Evolutionary conservation across 352 stramenopile species (phyloP).

Genomic region (Phytophthora cactorum): DNA sequence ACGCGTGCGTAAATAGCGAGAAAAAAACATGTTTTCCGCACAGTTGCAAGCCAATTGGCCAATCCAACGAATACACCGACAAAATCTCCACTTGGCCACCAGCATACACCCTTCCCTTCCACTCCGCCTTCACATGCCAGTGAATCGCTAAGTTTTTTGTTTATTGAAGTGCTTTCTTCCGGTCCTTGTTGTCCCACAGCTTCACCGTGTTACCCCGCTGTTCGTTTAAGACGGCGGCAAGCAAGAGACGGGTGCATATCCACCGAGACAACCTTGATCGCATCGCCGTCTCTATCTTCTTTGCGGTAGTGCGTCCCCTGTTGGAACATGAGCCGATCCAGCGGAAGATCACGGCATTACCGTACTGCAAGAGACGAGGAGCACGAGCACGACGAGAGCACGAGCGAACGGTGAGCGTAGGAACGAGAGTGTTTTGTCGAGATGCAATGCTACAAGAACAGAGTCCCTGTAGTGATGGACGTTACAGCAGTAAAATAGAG

Average conservation of each 20-base stretch:
- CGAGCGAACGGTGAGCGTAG: too few relatives aligned
- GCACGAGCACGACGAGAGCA: too few relatives aligned
- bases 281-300: not conserved
- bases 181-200: not conserved
- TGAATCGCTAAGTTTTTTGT: not conserved
- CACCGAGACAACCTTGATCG: constrained; percentile 1
- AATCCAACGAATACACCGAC: not conserved
- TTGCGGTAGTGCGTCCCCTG: not conserved
- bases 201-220: not conserved
- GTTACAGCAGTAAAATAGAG: too few relatives aligned
- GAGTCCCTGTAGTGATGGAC: too few relatives aligned
- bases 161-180: not conserved
- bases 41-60: not conserved
- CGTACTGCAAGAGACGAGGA: too few relatives aligned
- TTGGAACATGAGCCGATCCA: too few relatives aligned
- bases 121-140: not conserved
- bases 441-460: too few relatives aligned
- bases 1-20: not conserved
- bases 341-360: too few relatives aligned
- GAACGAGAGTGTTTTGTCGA: too few relatives aligned
- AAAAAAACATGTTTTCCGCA: not conserved
- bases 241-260: not conserved
- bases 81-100: not conserved
- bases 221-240: not conserved
- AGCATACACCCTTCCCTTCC: not conserved